Evolutionary conservation across 192 early-diverging fungal species (phyloP).

Genomic region (Coemansia sp.): DNA sequence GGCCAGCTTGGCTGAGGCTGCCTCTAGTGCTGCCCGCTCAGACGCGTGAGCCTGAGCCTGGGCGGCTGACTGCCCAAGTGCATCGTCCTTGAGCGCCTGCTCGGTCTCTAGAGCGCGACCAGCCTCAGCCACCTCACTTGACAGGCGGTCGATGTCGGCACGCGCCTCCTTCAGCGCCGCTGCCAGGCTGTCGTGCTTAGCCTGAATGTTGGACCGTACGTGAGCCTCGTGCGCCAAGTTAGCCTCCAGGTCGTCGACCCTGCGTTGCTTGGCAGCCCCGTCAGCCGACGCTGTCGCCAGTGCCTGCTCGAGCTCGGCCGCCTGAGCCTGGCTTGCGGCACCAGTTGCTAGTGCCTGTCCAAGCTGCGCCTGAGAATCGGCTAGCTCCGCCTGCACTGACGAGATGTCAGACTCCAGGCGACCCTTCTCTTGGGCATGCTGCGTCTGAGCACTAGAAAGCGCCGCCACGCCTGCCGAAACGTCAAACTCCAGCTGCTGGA

Average conservation of each 20-base stretch:
- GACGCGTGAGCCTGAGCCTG: conserved; percentile 10
- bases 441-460: conserved; percentile 7
- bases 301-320: conserved; percentile 11
- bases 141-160: conserved; percentile 16
- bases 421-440: conserved; percentile 1
- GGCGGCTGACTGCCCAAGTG: conserved; percentile 16
- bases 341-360: not conserved
- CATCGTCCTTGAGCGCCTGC: conserved; percentile 9
- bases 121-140: conserved; percentile 1
- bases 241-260: conserved; percentile 30
- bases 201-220: conserved; percentile 42
- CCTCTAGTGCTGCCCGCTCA: conserved; percentile 18
- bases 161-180: conserved; percentile 27
- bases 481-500: not conserved
- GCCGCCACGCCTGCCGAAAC: not conserved
- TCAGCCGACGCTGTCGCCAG: conserved; percentile 1
- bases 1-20: conserved; percentile 11
- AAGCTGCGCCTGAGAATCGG: not conserved
- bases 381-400: not conserved
- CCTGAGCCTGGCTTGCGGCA: not conserved
- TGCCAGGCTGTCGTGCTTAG: conserved; percentile 35
- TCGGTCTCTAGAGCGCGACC: conserved; percentile 12
- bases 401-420: not conserved
- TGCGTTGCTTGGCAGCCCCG: conserved; percentile 14
- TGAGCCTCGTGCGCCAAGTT: conserved; percentile 31